Base-by-base conservation (phyloP, 106 monocot species). In the Dioscorea dumetorum region DNA sequence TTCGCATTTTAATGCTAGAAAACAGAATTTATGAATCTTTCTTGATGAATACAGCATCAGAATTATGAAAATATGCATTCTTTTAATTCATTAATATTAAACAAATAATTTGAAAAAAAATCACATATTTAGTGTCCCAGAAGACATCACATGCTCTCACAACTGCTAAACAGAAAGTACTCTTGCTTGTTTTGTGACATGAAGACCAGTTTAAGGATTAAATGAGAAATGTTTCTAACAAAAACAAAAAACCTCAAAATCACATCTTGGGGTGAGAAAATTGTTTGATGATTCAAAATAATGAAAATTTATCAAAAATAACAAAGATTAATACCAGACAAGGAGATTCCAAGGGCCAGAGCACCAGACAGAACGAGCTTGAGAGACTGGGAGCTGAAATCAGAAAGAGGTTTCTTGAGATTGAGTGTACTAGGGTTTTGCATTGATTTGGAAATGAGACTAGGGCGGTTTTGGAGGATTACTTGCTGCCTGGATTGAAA, bases 311-410 rank as follows among this genome's bases (percentile, higher is more conserved):
- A 19, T 34, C 13, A 14, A 10, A n/a, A 41, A 16, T n/a, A 16
- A 33, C 28, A 24, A 19, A 11, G 13, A 41, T 65, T 24, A 48
- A 48, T 65, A 74, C 80, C 80, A 65, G 65, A 60, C 33, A 80
- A 60, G 66, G 52, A 70, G 24, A 74, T 69, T 63, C 73, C 79
- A 23, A 79, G 58, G 31, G 58, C 73, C 18, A 79, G 63, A 23
- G 79, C 68, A 16, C 58, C 22, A 9, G 79, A 73, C 49, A 79
- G 22, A 0, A 69, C 79, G 16, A 74, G 51, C 48, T 64, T 69
- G 56, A 73, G 69, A 24, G 73, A 79, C 56, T 73, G 63, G 23
- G 68, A 79, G 6, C 79, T 6, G 12, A 79, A 69, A 15, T 64
- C 63, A 12, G 31, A 16, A n/a, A 33, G 57, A 28, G 19, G 31